Evolutionary conservation across 2,329 filamentous ascomycete genomes (phyloP), one percentile per base, ranked within the genome.

Genomic region (Talaromyces atroroseus): DNA sequence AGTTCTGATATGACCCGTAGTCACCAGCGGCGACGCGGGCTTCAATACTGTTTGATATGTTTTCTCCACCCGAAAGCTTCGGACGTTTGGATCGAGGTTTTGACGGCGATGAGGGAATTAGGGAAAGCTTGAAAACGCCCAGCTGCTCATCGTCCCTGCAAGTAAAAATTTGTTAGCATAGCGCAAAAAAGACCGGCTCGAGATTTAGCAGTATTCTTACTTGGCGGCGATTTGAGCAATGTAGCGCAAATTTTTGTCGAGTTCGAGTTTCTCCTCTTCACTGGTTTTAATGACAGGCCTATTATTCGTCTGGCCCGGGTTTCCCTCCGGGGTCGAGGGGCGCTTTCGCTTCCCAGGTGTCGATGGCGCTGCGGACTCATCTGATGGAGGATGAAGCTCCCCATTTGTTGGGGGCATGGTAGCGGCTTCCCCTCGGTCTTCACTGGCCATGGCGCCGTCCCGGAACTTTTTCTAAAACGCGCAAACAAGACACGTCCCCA

Each of bases 11-110:
- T 14, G 72, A 73, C 23, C 61, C 66, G 54, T 77, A 77, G 53
- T 64, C 67, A 45, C 66, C 71, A 44, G 68, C 62, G 47, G 66
- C 63, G 44, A 76, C 72, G 21, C 71, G 67, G 36, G 65, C 64
- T 62, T 74, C 69, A 52, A 77, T 72, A 32, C 62, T 75, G 42
- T 66, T 63, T 14, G 61, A 65, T 47, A 71, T 66, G 34, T 65
- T 63, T 52, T 66, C 67, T 46, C 71, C 66, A 14, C 64, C 68
- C 11, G 71, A 69, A 32, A 73, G 64, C 61, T 75, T 76, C 47
- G 72, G 68, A 61, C 74, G 72, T 61, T 77, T 77, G 32, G 67
- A 66, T 32, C 73, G 72, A 42, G 73, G 74, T 62, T 75, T 74
- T 36, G 68, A 60, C 5, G 66, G 63, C 18, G 71, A 67, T 23